Conservation (phyloP, 1,284 basidiomycete genomes). For the Malassezia brasiliensis region DNA sequence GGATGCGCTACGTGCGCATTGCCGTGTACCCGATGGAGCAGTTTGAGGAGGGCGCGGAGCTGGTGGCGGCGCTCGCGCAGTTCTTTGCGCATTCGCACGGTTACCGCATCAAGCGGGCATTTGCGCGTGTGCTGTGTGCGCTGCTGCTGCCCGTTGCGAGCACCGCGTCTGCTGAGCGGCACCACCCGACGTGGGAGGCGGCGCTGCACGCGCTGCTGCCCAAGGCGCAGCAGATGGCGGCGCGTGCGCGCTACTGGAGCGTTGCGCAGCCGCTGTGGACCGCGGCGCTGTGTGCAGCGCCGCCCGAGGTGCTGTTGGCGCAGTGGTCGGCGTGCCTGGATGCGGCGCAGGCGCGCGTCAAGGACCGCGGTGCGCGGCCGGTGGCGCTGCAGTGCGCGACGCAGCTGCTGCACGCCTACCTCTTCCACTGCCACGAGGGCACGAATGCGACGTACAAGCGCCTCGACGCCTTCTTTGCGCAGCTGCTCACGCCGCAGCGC, state of each 20-base stretch:
- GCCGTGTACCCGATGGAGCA: conserved; percentile 71
- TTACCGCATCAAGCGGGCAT: conserved; percentile 68
- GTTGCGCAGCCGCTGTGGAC: conserved; percentile 77
- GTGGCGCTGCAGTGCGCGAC: conserved; percentile 71
- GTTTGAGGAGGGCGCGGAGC: conserved; percentile 88
- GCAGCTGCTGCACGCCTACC: conserved; percentile 82
- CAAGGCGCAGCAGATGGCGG: conserved; percentile 73
- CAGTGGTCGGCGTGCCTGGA: conserved; percentile 59
- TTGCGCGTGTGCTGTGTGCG: conserved; percentile 70
- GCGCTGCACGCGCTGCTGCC: conserved; percentile 76
- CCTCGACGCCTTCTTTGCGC: conserved; percentile 65
- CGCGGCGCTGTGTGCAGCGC: conserved; percentile 74
- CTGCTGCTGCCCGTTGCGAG: conserved; percentile 77
- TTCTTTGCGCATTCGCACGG: conserved; percentile 79
- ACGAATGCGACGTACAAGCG: conserved; percentile 66
- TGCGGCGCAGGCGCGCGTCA: conserved; percentile 61
- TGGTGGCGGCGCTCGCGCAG: conserved; percentile 69
- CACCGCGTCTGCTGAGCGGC: conserved; percentile 91
- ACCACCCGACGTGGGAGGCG: conserved; percentile 86
- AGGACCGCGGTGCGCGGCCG: conserved; percentile 70
- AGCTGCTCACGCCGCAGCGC: conserved; percentile 69
- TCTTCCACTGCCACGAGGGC: conserved; percentile 81
- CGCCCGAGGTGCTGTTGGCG: conserved; percentile 71
- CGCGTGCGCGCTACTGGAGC: conserved; percentile 82
- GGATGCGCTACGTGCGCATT: conserved; percentile 38